phyloP scores from a whole-genome alignment of 371 early-diverging fungal genomes.

The Saksenaea oblongispora region DNA sequence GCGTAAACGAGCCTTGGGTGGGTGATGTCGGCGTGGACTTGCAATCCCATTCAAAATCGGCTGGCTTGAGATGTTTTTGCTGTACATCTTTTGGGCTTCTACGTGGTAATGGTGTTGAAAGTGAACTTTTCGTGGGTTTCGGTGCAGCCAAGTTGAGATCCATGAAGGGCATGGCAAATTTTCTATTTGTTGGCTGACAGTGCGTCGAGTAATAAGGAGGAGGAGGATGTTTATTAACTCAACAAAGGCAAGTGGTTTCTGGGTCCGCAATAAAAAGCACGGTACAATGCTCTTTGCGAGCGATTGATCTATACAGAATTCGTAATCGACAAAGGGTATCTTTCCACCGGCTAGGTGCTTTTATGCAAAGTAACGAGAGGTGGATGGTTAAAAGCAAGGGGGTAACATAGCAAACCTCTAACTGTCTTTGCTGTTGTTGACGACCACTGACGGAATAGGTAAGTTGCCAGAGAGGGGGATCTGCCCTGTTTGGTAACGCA shows the following conservation, averaged over 20 bases:
- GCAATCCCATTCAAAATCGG: neutral
- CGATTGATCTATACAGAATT: neutral
- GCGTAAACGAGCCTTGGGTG: neutral
- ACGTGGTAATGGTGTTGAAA: neutral
- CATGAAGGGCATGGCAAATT: neutral
- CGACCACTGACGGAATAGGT: conserved; percentile 8
- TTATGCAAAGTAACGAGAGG: conserved; percentile 9
- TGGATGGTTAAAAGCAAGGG: conserved; percentile 13
- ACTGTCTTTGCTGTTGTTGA: conserved; percentile 3
- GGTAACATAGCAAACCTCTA: conserved; percentile 4
- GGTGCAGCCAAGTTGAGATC: neutral
- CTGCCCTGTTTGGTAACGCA: conserved; percentile 9
- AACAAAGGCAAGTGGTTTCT: neutral
- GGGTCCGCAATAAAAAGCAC: neutral
- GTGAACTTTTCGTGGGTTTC: neutral
- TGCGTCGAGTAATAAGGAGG: conserved; percentile 1
- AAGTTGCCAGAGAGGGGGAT: conserved; percentile 14
- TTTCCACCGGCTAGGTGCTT: neutral
- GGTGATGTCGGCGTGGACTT: conserved; percentile 2
- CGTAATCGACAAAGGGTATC: neutral
- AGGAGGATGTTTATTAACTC: neutral
- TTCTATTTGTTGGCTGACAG: neutral
- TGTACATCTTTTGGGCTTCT: neutral
- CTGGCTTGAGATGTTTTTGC: neutral
- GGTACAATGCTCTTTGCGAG: conserved; percentile 5